Evolutionary conservation across 177 flowering plant species (phyloP).

Genomic region (Vitis hybrid): DNA sequence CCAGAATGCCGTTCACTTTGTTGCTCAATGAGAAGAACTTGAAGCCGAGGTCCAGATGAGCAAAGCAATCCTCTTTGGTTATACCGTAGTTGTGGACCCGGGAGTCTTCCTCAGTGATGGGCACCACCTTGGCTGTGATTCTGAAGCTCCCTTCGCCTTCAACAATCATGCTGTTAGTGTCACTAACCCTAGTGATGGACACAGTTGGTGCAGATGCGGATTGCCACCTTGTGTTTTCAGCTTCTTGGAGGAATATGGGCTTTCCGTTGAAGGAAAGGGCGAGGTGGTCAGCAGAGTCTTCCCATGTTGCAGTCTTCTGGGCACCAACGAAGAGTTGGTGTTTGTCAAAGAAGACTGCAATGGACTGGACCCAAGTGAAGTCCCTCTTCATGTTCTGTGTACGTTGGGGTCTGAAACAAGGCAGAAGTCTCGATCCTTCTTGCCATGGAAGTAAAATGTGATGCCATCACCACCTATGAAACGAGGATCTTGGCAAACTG

Average conservation of each 20-base stretch:
- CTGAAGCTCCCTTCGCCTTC: conserved; percentile 36
- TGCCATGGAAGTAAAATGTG: conserved; percentile 43
- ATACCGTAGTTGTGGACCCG: conserved; percentile 37
- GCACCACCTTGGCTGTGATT: conserved; percentile 46
- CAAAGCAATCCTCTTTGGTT: conserved; percentile 40
- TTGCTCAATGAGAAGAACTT: conserved; percentile 38
- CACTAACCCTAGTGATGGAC: conserved; percentile 20
- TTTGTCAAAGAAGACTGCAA: conserved; percentile 31
- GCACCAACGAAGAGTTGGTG: conserved; percentile 39
- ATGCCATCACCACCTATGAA: conserved; percentile 40
- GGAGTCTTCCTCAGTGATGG: conserved; percentile 37
- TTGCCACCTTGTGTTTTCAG: conserved; percentile 25
- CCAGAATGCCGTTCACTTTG: conserved; percentile 40
- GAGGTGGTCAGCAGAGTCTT: conserved; percentile 27
- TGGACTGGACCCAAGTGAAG: conserved; percentile 43
- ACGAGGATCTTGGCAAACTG: conserved; percentile 40
- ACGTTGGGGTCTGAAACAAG: conserved; percentile 33
- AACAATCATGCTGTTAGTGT: conserved; percentile 27
- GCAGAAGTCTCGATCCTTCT: conserved; percentile 38
- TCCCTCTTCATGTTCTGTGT: conserved; percentile 35
- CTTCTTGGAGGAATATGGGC: conserved; percentile 19
- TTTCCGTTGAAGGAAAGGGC: conserved; percentile 23
- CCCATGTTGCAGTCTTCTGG: conserved; percentile 32
- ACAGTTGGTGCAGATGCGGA: conserved; percentile 6
- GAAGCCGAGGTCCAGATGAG: conserved; percentile 49